A percentile compares a stretch with the other conserved stretches of the same genome.
These are phyloP conservation scores for Apiospora arundinis DNA, from an alignment of 2,329 filamentous ascomycete genomes.

Conservation along the genomic window DNA sequence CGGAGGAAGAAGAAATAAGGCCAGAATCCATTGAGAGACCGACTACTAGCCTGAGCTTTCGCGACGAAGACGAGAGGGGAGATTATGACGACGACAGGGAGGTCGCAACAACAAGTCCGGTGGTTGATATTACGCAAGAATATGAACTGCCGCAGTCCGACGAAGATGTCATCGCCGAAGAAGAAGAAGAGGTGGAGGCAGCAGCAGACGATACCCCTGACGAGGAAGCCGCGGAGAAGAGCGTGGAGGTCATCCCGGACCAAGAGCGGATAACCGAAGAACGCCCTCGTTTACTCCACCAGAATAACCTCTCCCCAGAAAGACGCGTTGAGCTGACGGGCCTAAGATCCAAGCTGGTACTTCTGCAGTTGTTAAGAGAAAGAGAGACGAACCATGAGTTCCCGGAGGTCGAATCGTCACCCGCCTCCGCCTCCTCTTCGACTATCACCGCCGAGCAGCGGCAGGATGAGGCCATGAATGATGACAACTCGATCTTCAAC, in stretches of 20 bases:
- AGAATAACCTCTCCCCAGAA: background rate
- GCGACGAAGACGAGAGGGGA: background rate
- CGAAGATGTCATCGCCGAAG: background rate
- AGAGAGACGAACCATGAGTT: background rate
- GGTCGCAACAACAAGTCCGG: background rate
- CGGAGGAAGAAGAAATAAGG: background rate
- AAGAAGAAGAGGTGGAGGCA: background rate
- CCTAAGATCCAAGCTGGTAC: background rate
- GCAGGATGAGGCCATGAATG: background rate
- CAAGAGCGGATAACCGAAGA: background rate
- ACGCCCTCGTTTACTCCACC: background rate
- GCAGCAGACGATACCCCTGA: background rate
- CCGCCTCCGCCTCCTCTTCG: background rate
- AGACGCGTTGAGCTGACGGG: background rate
- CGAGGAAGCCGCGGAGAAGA: background rate
- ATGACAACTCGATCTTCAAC: background rate
- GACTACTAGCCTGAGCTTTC: background rate
- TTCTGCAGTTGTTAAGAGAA: background rate
- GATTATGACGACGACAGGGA: background rate
- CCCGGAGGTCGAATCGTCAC: background rate
- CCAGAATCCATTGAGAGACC: constrained; percentile 9
- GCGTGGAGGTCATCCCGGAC: background rate
- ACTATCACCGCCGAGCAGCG: background rate
- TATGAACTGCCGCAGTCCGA: background rate
- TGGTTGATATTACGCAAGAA: background rate